phyloP scores from a whole-genome alignment of 2,329 filamentous ascomycete species.

The Beauveria sp. region DNA sequence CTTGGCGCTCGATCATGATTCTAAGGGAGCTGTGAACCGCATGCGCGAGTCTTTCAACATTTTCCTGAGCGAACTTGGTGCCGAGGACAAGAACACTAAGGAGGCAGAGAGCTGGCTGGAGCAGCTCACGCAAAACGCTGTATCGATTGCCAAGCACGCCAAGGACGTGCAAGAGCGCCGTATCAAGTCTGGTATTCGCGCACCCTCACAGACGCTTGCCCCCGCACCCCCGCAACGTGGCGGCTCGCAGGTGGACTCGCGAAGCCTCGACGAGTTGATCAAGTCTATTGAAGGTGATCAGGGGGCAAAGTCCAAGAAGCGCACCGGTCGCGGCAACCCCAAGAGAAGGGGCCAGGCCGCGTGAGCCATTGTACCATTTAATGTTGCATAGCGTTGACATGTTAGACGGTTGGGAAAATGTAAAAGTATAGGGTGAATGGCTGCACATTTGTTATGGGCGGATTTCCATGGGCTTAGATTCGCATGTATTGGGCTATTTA shows the following conservation, averaged over 20 bases:
- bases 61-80: constrained; percentile 78
- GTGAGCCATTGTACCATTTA: constrained; percentile 1
- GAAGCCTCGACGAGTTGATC: constrained; percentile 87
- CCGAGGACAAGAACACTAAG: constrained; percentile 94
- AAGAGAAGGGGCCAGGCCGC: constrained; percentile 39
- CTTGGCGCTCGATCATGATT: constrained; percentile 89
- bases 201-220: constrained; percentile 22
- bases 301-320: constrained; percentile 50
- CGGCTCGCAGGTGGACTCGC: constrained; percentile 53
- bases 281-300: constrained; percentile 84
- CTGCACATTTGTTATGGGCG: neutral
- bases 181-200: constrained; percentile 59
- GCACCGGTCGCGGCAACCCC: constrained; percentile 44
- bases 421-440: constrained; percentile 4
- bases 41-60: constrained; percentile 98
- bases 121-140: constrained; percentile 91
- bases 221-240: constrained; percentile 24
- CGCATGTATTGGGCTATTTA: neutral
- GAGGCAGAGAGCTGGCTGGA: constrained; percentile 96
- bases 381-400: constrained; percentile 3
- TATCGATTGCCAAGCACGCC: constrained; percentile 86
- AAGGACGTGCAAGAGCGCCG: constrained; percentile 75
- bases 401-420: constrained; percentile 8
- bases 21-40: constrained; percentile 79
- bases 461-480: neutral